These are phyloP conservation scores for Xylaria castorea DNA, from an alignment of 495 filamentous ascomycete species.

Conservation along the genomic window DNA sequence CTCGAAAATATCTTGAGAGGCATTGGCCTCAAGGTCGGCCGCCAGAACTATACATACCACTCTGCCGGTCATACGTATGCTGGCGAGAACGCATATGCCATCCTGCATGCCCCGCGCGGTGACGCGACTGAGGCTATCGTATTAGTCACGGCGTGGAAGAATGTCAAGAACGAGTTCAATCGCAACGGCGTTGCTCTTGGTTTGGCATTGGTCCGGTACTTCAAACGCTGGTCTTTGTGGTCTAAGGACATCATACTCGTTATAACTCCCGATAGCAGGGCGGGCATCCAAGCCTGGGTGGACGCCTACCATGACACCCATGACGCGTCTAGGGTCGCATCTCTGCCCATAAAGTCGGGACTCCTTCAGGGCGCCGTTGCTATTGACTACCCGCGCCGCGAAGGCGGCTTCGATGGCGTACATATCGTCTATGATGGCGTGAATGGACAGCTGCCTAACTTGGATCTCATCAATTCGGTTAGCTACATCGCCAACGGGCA, in stretches of 20 bases:
- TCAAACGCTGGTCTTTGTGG: slow-evolving; percentile 97
- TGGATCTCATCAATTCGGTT: slow-evolving; percentile 96
- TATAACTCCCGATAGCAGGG: slow-evolving; percentile 84
- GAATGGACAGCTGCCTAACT: slow-evolving; percentile 93
- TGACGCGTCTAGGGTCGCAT: slow-evolving; percentile 65
- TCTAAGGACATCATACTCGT: slow-evolving; percentile 98
- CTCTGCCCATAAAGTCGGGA: slow-evolving; percentile 90
- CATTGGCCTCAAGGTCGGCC: slow-evolving; percentile 81
- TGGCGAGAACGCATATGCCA: slow-evolving; percentile 92
- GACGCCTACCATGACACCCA: slow-evolving; percentile 96
- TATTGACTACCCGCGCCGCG: slow-evolving; percentile 83
- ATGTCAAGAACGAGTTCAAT: slow-evolving; percentile 80
- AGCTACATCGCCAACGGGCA: slow-evolving; percentile 85
- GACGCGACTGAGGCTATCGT: slow-evolving; percentile 99
- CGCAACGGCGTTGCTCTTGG: slow-evolving; percentile 84
- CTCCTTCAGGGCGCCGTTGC: slow-evolving; percentile 91
- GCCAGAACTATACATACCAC: slow-evolving; percentile 76
- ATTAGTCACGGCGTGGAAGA: slow-evolving; percentile 86
- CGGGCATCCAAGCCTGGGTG: slow-evolving; percentile 95
- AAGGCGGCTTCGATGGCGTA: slow-evolving; percentile 79
- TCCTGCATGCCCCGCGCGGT: slow-evolving; percentile 92
- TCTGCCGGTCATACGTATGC: slow-evolving; percentile 76
- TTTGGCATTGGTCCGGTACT: slow-evolving; percentile 88
- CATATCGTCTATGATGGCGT: slow-evolving; percentile 96
- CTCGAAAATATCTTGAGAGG: slow-evolving; percentile 76